phyloP scores from a whole-genome alignment of 805 yeast genomes.

The Barnettozyma salicaria region DNA sequence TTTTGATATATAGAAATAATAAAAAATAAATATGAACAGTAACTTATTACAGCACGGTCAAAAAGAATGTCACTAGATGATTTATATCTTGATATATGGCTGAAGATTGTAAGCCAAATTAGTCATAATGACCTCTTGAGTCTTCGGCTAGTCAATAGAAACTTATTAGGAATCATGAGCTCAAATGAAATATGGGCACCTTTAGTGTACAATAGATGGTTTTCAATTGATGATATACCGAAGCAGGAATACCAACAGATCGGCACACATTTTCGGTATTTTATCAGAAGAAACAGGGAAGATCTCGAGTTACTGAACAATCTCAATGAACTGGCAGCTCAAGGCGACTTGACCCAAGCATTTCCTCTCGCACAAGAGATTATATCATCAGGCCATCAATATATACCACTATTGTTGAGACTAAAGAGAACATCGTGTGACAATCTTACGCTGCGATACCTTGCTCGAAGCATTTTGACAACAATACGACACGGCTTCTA shows the following conservation, averaged over 20 bases:
- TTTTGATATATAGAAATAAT: no score
- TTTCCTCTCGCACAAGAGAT: no score
- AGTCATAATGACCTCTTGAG: conserved; percentile 12
- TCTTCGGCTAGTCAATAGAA: conserved; percentile 9
- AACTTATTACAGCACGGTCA: no score
- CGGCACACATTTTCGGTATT: conserved; percentile 2
- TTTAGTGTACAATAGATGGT: conserved; percentile 14
- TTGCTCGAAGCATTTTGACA: conserved; percentile 9
- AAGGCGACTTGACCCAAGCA: no score
- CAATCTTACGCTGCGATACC: conserved; percentile 13
- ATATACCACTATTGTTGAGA: conserved; percentile 13
- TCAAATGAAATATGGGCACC: conserved; percentile 17
- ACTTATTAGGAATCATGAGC: conserved; percentile 2
- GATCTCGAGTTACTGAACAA: conserved; percentile 3
- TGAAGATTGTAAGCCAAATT: conserved; percentile 4
- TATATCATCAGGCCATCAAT: no score
- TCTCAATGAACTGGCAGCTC: not conserved
- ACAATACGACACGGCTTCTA: conserved; percentile 9
- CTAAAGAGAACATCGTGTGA: conserved; percentile 5
- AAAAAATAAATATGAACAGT: no score
- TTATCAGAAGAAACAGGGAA: conserved; percentile 5
- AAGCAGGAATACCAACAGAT: not conserved
- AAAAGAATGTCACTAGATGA: conserved; percentile 10
- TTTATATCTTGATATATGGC: conserved; percentile 21
- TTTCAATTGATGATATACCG: conserved; percentile 10